phyloP scores from a whole-genome alignment of 345 rosid genomes.

The Syzygium jambos region DNA sequence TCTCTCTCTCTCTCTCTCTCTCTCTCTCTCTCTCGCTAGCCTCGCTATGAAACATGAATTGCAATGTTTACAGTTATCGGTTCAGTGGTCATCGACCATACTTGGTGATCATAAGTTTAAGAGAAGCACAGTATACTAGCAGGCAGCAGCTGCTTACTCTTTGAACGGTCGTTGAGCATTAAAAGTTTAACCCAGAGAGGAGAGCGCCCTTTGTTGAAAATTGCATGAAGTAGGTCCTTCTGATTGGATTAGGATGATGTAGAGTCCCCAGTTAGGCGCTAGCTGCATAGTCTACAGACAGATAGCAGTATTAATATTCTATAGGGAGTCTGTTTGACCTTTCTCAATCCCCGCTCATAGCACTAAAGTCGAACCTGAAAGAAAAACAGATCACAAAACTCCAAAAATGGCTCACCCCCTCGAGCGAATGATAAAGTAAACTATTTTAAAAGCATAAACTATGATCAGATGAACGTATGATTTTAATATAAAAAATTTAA shows the following conservation, averaged over 20 bases:
- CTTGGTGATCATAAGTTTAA: background rate
- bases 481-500: background rate
- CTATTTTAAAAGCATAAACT: background rate
- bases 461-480: background rate
- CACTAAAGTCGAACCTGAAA: background rate
- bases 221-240: background rate
- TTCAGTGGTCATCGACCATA: background rate
- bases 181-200: background rate
- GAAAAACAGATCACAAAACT: too few species aligned
- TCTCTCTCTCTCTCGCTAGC: too few species aligned
- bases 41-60: background rate
- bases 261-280: background rate
- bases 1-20: background rate
- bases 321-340: background rate
- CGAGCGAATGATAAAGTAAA: background rate
- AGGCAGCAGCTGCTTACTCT: background rate
- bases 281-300: background rate
- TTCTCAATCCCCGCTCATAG: too few species aligned
- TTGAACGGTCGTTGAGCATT: background rate
- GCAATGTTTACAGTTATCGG: background rate
- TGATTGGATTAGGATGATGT: background rate
- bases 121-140: background rate
- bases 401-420: too few species aligned
- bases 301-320: too few species aligned
- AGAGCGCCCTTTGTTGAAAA: background rate